Evolutionary conservation across 192 early-diverging fungal genomes (phyloP), one percentile per base, ranked within the genome.

Genomic region (Chytriomyces sp.): DNA sequence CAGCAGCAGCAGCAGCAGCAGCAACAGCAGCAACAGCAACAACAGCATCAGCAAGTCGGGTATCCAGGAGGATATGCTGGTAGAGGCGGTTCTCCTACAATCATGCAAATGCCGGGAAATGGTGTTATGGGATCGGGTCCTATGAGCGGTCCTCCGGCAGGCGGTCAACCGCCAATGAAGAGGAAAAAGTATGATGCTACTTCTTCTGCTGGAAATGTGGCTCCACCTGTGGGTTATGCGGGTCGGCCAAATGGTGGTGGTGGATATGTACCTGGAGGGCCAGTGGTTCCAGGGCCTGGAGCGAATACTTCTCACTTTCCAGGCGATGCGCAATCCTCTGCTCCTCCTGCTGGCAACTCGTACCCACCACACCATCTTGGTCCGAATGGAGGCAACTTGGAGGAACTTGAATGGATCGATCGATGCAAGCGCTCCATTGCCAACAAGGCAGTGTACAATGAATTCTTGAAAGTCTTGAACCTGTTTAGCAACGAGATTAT

Each of bases 331-430:
- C 62, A 66, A n/a, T 45, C 1, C 1, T 13, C 23, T 13, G 67
- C 43, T 18, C 18, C 67, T 45, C 11, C 44, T 4, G 5, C 11
- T 45, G 64, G 24, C 1, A 44, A 26, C 26, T 13, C 64, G 64
- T 18, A 74, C n/a, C 28, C 57, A 7, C 61, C n/a, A n/a, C n/a
- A 69, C 18, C n/a, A 23, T 44, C 49, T 50, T 20, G 43, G 43
- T 10, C 63, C 72, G 3, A 82, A 82, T 49, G 47, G 50, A 23
- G 61, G 61, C 13, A 77, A 69, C 48, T 80, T 84, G 8, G 95
- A 97, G 63, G 98, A 99, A 79, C 84, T 95, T 6, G 93, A 94
- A 46, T 94, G 98, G 76, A 98, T 99, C 86, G 97, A 98, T 69
- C 88, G 92, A 13, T 93, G 94, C 69, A 96, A 95, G 78, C 88